These are phyloP conservation scores for Lophiotrema nucula DNA, from an alignment of 495 filamentous ascomycete genomes.

Conservation along the genomic window DNA sequence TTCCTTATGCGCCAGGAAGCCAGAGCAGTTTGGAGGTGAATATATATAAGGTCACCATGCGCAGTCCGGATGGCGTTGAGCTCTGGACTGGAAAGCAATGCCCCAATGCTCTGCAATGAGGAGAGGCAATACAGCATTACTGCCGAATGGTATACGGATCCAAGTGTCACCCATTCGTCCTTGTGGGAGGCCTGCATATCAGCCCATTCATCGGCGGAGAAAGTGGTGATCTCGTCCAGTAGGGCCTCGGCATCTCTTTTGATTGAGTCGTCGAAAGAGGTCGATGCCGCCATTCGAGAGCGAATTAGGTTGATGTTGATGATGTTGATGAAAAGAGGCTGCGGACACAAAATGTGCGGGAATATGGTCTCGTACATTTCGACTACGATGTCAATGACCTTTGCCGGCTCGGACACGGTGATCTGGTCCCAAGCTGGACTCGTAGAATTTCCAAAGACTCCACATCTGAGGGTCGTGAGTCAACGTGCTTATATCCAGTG, in stretches of 20 bases:
- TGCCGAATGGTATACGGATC: neutral
- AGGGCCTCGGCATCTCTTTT: conserved; percentile 2
- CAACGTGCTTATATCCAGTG: neutral
- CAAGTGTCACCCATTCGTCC: conserved; percentile 4
- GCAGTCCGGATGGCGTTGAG: neutral
- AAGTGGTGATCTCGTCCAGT: neutral
- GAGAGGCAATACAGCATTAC: conserved; percentile 5
- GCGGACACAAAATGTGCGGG: conserved; percentile 7
- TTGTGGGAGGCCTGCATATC: neutral
- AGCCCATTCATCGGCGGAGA: conserved; percentile 10
- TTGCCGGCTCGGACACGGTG: neutral
- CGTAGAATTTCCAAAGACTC: neutral
- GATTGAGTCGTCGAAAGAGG: neutral
- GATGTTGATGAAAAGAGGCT: neutral
- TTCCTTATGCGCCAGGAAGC: neutral
- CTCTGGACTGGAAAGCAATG: neutral
- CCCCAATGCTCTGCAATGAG: conserved; percentile 1
- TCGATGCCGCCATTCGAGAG: neutral
- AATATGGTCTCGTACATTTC: conserved; percentile 4
- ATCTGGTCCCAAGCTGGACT: conserved; percentile 2
- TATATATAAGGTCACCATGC: neutral
- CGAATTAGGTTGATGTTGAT: conserved; percentile 15
- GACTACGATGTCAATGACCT: neutral
- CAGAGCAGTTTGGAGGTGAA: neutral
- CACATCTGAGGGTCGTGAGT: conserved; percentile 1